Conservation (phyloP, 306 rosid genomes). For the Leucaena leucocephala region DNA sequence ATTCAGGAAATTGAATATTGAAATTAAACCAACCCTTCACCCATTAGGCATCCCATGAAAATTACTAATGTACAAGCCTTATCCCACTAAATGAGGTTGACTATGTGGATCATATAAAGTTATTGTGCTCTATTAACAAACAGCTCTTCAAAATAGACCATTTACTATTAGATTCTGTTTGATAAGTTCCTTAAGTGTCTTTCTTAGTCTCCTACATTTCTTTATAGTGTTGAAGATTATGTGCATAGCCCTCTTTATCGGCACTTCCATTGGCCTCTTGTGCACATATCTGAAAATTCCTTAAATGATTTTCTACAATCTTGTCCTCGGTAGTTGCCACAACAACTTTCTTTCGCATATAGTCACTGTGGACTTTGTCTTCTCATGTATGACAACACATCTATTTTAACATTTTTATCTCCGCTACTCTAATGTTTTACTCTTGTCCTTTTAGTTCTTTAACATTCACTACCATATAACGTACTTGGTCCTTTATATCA, state of each 20-base stretch:
- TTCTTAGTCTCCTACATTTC: background rate
- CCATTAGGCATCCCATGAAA: slow-evolving; percentile 1
- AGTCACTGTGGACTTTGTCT: background rate
- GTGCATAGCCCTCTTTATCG: background rate
- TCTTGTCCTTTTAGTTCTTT: no score
- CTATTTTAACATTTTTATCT: no score
- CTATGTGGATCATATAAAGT: background rate
- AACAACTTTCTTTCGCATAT: background rate
- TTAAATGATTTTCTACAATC: background rate
- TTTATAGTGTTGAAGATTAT: background rate
- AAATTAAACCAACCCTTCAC: background rate
- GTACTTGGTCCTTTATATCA: no score
- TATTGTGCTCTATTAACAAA: background rate
- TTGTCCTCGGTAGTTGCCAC: background rate
- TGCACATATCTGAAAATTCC: background rate
- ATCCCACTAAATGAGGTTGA: background rate
- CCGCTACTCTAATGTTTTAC: no score
- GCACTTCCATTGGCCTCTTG: background rate
- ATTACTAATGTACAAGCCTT: background rate
- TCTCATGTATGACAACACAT: no score
- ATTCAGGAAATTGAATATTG: background rate
- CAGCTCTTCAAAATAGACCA: background rate
- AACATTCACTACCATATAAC: no score
- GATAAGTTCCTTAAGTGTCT: background rate
- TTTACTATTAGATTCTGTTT: background rate